phyloP scores from a whole-genome alignment of 306 rosid genomes.

The Castanea mollissima region DNA sequence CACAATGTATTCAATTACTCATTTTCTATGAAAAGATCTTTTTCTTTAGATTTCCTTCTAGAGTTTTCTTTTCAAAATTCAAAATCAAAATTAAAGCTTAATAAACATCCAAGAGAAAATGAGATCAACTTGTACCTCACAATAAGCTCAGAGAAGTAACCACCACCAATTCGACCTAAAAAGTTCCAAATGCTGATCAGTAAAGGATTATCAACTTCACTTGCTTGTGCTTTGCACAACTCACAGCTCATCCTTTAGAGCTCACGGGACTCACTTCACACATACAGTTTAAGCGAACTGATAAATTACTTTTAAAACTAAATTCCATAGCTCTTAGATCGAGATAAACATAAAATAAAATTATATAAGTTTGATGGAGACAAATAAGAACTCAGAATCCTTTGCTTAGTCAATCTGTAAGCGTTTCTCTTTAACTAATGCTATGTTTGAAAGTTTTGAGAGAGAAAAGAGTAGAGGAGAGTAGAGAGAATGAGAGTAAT shows the following conservation, averaged over 20 bases:
- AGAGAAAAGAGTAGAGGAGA: no score
- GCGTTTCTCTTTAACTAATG: background rate
- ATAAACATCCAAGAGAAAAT: background rate
- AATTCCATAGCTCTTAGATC: background rate
- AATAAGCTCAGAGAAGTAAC: constrained; percentile 82
- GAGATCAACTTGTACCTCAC: constrained; percentile 56
- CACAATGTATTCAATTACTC: no score
- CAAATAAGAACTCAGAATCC: background rate
- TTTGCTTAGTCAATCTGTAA: background rate
- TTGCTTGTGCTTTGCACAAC: background rate
- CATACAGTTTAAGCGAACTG: background rate
- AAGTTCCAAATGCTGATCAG: constrained; percentile 89
- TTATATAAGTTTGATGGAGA: background rate
- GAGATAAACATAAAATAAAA: background rate
- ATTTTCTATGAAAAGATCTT: no score
- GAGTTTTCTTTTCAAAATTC: background rate
- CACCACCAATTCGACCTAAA: constrained; percentile 91
- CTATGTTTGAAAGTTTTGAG: no score
- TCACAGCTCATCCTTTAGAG: background rate
- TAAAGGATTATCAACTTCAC: background rate
- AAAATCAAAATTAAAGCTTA: background rate
- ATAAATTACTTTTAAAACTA: background rate
- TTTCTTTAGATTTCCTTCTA: no score
- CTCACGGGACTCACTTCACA: background rate
- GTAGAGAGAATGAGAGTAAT: no score